Base-by-base conservation (phyloP, 2,329 filamentous ascomycete genomes). In the Pestalotiopsis sp. region DNA sequence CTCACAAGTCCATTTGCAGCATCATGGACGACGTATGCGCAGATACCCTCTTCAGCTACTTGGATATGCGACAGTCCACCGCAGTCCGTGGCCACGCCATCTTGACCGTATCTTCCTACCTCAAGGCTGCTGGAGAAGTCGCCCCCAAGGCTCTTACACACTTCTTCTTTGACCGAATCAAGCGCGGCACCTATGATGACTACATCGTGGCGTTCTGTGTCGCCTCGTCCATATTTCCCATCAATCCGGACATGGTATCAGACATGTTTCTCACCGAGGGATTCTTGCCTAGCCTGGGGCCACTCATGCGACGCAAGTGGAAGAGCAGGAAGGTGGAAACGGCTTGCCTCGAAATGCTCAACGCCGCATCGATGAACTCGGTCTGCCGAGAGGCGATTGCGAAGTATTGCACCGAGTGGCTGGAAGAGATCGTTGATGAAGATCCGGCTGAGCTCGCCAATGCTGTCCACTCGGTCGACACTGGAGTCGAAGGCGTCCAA, bases 191-290 rank as follows among this genome's bases (percentile, higher is more conserved):
- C 27, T 93, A 94, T 72, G 95, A 98, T 75, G 93, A 97, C 79
- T 89, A 97, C 73, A 93, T 97, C 67, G 86, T 96, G 64, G 95
- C 95, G 5, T 98, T 98, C 79, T 98, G 95, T 66, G 94, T 95
- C n/a, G 94, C 94, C 5, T 90, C 94, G 2, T 90, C 91, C 25
- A 89, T 97, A 9, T 99, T 99, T 77, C 95, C 96, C 1, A 88
- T 99, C 66, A 90, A 93, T 2, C 92, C 94, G 3, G 88, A 91
- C 67, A 87, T 93, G 58, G 93, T 91, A 2, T 87, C 93, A 3
- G 86, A 90, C 69, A 85, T 98, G 49, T 98, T 99, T 78, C 87
- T 98, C 68, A 94, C 91, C 45, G 93, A 97, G 73, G 93, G 93
- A 3, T 98, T 99, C 75, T 84, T 98, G 60, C 85, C 90, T 69